Percentiles rank a stretch among this genome's conserved stretches.
phyloP scores from a whole-genome alignment of 2,329 filamentous ascomycete species.

The Neonectria ditissima region DNA sequence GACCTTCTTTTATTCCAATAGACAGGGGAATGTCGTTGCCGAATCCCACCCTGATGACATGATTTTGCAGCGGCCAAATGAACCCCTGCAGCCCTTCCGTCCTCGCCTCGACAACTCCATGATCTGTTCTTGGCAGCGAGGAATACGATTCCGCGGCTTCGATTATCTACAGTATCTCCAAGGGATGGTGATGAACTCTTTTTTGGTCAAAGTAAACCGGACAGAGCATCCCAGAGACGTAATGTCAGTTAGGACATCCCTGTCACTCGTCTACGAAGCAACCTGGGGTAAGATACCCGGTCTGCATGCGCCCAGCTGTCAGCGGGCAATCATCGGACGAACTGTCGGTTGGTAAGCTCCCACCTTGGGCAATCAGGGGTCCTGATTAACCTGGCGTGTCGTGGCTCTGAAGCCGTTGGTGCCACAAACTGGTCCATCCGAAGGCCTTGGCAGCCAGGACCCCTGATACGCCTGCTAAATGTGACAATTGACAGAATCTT shows the following conservation, averaged over 20 bases:
- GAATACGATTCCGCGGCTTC: not conserved
- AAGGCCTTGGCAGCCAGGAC: not conserved
- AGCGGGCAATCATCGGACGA: not conserved
- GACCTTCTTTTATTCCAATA: not conserved
- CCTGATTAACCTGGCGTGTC: not conserved
- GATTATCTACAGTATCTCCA: not conserved
- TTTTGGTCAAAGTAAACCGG: not conserved
- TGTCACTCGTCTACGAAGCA: not conserved
- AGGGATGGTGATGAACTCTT: not conserved
- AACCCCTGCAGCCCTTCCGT: slow-evolving; percentile 13
- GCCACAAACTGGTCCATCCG: not conserved
- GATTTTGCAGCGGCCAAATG: not conserved
- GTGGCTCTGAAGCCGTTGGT: not conserved
- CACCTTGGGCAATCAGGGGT: not conserved
- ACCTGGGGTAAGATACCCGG: not conserved
- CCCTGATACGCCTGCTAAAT: not conserved
- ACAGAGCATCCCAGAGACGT: not conserved
- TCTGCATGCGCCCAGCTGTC: not conserved
- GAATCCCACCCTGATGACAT: not conserved
- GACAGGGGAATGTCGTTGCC: not conserved
- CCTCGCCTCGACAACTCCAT: not conserved
- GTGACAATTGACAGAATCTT: not conserved
- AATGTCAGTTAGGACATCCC: not conserved
- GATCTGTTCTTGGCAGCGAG: not conserved
- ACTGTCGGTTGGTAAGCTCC: not conserved